Base-by-base conservation (phyloP, 2,329 filamentous ascomycete species). In the Colletotrichum sublineola region DNA sequence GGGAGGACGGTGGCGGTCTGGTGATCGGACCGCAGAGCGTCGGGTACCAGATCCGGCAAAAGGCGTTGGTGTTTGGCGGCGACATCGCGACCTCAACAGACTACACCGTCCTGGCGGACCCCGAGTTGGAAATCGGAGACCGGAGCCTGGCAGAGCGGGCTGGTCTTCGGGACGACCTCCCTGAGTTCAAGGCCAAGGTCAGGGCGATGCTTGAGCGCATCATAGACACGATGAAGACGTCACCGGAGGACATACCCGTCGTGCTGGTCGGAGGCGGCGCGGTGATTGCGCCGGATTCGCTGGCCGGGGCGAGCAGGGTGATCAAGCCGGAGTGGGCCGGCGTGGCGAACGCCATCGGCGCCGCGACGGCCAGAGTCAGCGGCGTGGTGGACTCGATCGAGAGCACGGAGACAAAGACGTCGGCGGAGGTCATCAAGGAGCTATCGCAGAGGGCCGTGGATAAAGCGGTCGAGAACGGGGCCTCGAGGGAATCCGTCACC, bases 261-360 rank as follows among this genome's bases (percentile, higher is more conserved):
- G 79, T 92, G 1, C 85, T 92, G 0, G 90, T 92, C 0, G 90
- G 90, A 11, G 90, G 90, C 0, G 90, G 90, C 5, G 88, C 89
- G 1, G 81, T 91, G 9, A 85, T 92, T 62, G 86, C 87, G 0
- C 89, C 89, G 0, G 82, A 87, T 52, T 77, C 84, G n/a, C 81
- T 92, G 0, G 80, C 81, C 33, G 89, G 89, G 1, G 89, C 89
- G 14, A 88, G 86, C 74, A 82, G 80, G 42, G 87, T 91, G 1
- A 79, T 90, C 55, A 89, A 87, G 75, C 89, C 89, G 0, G 80
- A 84, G 55, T 90, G 85, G 83, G 86, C 88, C 2, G 86, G 84
- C 2, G 88, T 92, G 1, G 90, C 90, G 15, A 92, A 92, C 75
- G 90, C 90, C 0, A 89, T 92, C 18, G 90, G 90, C 3, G 90